Evolutionary conservation across 2,329 filamentous ascomycete species (phyloP), one percentile per base, ranked within the genome.

Genomic region (Penicillium sp.): DNA sequence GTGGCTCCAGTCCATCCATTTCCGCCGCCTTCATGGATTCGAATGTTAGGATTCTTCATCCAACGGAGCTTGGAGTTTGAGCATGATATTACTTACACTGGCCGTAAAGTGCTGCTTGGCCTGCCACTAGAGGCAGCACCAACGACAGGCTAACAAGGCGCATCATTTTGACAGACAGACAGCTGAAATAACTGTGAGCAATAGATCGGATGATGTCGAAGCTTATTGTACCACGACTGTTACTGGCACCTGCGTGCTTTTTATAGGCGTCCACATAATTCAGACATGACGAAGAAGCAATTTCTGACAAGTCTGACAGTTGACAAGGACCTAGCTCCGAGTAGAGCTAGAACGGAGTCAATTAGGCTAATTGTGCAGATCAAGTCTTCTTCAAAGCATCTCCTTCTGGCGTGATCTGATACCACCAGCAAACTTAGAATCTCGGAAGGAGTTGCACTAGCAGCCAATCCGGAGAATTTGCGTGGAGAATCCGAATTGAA

Each of bases 51-150:
- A 17, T 12, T 40, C 30, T 22, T 38, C 33, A 22, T 38, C 50
- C 15, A 9, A 8, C 3, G 13, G 35, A 28, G 22, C 33, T 12
- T 26, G 12, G 3, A 17, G 19, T 17, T 8, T 4, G 4, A n/a
- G 24, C 3, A 1, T n/a, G 22, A 22, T 24, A 13, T 4, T 17
- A 56, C 54, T 45, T 47, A 56, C 54, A 56, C 28, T 56, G 54
- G 6, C 54, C 54, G 10, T 37, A 56, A 24, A 56, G 54, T 28
- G 54, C 38, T 37, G 54, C 54, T 49, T 56, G 54, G 9, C 38
- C 54, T 24, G 54, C 26, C 4, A 56, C 54, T 15, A 56, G 7
- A 15, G 54, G 54, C 19, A 56, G 30, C 17, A 56, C 30, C 17
- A 45, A 30, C 28, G 26, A 45, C 30, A 56, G 17, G 38, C 17